Evolutionary conservation across 2,329 filamentous ascomycete genomes (phyloP).

Genomic region (Escovopsis sp.): DNA sequence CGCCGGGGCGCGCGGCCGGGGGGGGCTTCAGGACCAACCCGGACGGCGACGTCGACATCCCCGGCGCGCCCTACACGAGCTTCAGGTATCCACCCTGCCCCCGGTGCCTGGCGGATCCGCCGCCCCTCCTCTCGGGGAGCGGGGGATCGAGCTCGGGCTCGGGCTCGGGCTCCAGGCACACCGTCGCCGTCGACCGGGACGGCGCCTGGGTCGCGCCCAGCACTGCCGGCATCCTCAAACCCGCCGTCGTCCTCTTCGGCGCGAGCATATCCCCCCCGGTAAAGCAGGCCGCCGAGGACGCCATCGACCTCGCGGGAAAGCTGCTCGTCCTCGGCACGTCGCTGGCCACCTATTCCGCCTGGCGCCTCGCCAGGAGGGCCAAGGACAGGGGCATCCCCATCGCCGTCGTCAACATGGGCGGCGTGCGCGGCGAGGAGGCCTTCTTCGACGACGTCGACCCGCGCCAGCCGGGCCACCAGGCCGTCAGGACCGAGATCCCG

Average conservation of each 20-base stretch:
- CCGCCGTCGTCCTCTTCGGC: conserved; percentile 91
- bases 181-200: conserved; percentile 59
- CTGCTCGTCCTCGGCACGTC: conserved; percentile 78
- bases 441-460: conserved; percentile 48
- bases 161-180: conserved; percentile 29
- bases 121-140: conserved; percentile 37
- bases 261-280: conserved; percentile 61
- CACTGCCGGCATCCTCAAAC: conserved; percentile 72
- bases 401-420: conserved; percentile 77
- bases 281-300: conserved; percentile 63
- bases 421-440: conserved; percentile 62
- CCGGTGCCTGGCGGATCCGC: conserved; percentile 54
- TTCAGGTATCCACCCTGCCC: conserved; percentile 90
- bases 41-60: conserved; percentile 86
- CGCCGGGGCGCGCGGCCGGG: conserved; percentile 47
- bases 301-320: conserved; percentile 60
- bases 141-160: conserved; percentile 17
- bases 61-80: conserved; percentile 71
- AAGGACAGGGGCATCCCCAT: conserved; percentile 73
- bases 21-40: conserved; percentile 70
- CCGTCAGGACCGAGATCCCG: conserved; percentile 41
- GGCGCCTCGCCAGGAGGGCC: conserved; percentile 73
- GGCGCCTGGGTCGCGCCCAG: conserved; percentile 59
- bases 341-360: conserved; percentile 88
- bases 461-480: conserved; percentile 33